These are phyloP conservation scores for Tympanopsis confertula DNA, from an alignment of 2,329 filamentous ascomycete species.

Conservation along the genomic window DNA sequence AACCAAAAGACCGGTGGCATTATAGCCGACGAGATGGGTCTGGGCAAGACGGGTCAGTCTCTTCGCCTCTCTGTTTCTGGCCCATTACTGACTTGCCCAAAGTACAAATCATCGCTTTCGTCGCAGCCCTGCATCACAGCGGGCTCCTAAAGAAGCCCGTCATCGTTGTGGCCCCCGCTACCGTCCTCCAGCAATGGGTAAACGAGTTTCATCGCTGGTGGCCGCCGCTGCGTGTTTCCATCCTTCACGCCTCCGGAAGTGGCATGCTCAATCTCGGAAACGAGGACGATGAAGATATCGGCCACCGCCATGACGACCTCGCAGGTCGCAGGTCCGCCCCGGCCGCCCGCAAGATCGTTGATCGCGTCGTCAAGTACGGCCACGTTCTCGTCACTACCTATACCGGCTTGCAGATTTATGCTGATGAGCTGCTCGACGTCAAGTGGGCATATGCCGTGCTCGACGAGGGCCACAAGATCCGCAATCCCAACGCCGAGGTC, in stretches of 20 bases:
- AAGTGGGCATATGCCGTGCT: constrained; percentile 90
- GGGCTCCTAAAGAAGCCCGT: constrained; percentile 72
- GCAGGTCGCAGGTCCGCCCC: constrained; percentile 44
- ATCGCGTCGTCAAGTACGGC: constrained; percentile 70
- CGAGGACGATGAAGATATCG: constrained; percentile 36
- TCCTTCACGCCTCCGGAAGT: constrained; percentile 87
- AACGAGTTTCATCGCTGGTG: constrained; percentile 98
- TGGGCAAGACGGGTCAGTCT: constrained; percentile 67
- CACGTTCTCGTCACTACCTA: constrained; percentile 95
- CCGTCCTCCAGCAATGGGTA: constrained; percentile 93
- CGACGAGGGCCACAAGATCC: constrained; percentile 95
- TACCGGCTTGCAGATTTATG: constrained; percentile 85
- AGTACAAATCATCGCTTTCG: constrained; percentile 59
- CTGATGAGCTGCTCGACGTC: constrained; percentile 67
- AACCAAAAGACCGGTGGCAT: constrained; percentile 85
- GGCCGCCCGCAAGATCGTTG: constrained; percentile 68
- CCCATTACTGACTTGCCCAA: constrained; percentile 4
- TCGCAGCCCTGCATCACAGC: constrained; percentile 87
- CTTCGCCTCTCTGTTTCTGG: neutral
- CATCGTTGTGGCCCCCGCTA: constrained; percentile 86
- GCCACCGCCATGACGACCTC: constrained; percentile 38
- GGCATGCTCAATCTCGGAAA: constrained; percentile 77
- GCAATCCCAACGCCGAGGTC: constrained; percentile 89
- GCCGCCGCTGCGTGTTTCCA: constrained; percentile 91
- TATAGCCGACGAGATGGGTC: constrained; percentile 92